Percentiles rank a stretch among this genome's conserved stretches.
These are phyloP conservation scores for Talaromyces trachyspermus DNA, from an alignment of 495 filamentous ascomycete genomes.

Conservation along the genomic window DNA sequence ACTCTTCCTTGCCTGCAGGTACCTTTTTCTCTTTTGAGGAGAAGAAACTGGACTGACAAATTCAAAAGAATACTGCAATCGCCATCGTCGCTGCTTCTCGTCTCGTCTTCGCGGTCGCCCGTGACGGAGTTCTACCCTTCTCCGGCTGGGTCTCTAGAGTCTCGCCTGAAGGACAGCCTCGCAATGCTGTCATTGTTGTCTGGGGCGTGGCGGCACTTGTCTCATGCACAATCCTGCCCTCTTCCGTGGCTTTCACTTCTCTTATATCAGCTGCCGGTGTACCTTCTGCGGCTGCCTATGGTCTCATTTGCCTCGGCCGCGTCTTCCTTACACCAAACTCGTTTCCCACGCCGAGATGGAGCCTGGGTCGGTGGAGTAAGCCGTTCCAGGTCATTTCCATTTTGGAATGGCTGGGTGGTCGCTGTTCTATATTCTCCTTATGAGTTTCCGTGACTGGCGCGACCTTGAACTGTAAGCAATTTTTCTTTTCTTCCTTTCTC, in stretches of 20 bases:
- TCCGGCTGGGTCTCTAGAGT: slow-evolving; percentile 48
- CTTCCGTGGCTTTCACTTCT: slow-evolving; percentile 47
- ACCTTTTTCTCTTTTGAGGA: too few relatives aligned
- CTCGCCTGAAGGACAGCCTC: slow-evolving; percentile 39
- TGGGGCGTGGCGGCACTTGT: slow-evolving; percentile 42
- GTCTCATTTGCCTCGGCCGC: slow-evolving; percentile 46
- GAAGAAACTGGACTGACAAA: slow-evolving; percentile 6
- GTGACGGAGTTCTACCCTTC: slow-evolving; percentile 50
- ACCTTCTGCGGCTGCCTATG: slow-evolving; percentile 47
- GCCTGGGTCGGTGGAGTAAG: slow-evolving; percentile 34
- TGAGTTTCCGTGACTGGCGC: slow-evolving; percentile 35
- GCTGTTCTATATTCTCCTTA: slow-evolving; percentile 43
- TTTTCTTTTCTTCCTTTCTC: not conserved
- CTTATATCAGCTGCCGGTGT: slow-evolving; percentile 45
- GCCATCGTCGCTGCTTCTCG: slow-evolving; percentile 49
- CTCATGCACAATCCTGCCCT: slow-evolving; percentile 47
- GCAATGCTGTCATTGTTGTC: slow-evolving; percentile 49
- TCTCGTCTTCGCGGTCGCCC: slow-evolving; percentile 49
- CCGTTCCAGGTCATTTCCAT: slow-evolving; percentile 43
- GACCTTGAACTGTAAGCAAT: slow-evolving; percentile 37
- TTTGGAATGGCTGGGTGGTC: slow-evolving; percentile 47
- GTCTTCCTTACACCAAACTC: slow-evolving; percentile 38
- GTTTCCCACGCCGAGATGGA: slow-evolving; percentile 41
- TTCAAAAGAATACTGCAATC: slow-evolving; percentile 42
- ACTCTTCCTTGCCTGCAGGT: not conserved